phyloP scores from a whole-genome alignment of 768 basidiomycete species.

The Pleurotus djamor region DNA sequence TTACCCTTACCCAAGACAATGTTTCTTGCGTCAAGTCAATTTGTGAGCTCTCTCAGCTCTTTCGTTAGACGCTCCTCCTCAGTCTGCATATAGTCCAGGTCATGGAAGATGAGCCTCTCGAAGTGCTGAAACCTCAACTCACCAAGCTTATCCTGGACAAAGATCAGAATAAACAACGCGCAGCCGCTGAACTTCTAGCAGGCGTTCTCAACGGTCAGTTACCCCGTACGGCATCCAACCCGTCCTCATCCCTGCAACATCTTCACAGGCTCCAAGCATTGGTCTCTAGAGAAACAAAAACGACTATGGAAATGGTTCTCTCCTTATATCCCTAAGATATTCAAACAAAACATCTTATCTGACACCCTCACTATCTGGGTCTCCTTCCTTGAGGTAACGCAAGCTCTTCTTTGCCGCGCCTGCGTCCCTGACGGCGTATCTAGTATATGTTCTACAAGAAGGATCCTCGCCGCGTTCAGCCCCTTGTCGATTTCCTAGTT shows the following conservation, averaged over 20 bases:
- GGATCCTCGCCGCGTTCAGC: constrained; percentile 83
- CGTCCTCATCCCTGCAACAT: background rate
- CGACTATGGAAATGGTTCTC: constrained; percentile 80
- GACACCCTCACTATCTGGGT: constrained; percentile 80
- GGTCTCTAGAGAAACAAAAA: constrained; percentile 71
- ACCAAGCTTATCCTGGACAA: constrained; percentile 65
- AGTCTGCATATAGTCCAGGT: constrained; percentile 57
- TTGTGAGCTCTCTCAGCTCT: constrained; percentile 50
- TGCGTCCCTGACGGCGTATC: constrained; percentile 3
- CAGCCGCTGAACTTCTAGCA: constrained; percentile 81
- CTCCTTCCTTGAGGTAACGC: constrained; percentile 69
- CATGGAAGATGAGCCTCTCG: constrained; percentile 71
- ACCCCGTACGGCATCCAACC: background rate
- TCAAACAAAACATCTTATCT: constrained; percentile 71
- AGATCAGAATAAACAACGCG: constrained; percentile 85
- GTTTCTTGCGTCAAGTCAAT: constrained; percentile 74
- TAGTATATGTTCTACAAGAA: constrained; percentile 77
- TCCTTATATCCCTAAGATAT: constrained; percentile 62
- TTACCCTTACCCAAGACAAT: constrained; percentile 62
- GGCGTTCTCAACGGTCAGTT: constrained; percentile 60
- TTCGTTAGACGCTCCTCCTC: background rate
- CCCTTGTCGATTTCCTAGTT: constrained; percentile 73
- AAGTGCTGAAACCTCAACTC: constrained; percentile 56
- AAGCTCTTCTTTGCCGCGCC: background rate
- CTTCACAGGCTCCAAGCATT: constrained; percentile 76